A percentile compares a stretch with the other conserved stretches of the same genome.
These are phyloP conservation scores for Brassica balearica DNA, from an alignment of 441 rosid species.

Conservation along the genomic window DNA sequence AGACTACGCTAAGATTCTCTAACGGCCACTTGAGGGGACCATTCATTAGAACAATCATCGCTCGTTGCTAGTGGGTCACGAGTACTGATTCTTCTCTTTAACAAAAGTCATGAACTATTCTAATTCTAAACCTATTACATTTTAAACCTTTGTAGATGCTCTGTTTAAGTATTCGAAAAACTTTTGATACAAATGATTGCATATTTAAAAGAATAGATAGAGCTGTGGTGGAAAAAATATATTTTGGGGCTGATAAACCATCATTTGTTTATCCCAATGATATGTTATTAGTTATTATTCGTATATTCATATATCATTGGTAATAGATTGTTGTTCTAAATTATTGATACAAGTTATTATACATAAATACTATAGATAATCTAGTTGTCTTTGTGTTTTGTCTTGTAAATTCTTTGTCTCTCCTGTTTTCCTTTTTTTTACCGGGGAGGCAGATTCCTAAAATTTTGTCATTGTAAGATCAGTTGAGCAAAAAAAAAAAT, in stretches of 20 bases:
- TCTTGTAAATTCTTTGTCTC: too few relatives aligned
- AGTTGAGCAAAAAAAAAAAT: too few relatives aligned
- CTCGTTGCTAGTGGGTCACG: background rate
- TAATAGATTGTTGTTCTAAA: too few relatives aligned
- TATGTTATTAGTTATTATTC: background rate
- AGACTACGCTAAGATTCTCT: background rate
- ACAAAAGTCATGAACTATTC: background rate
- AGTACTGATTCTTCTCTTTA: background rate
- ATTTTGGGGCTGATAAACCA: background rate
- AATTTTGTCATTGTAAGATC: too few relatives aligned
- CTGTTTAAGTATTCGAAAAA: background rate
- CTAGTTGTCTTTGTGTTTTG: too few relatives aligned
- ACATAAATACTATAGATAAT: too few relatives aligned
- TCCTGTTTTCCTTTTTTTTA: too few relatives aligned
- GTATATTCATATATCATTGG: too few relatives aligned
- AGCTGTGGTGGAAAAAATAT: too few relatives aligned
- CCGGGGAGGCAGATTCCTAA: too few relatives aligned
- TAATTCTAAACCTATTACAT: background rate
- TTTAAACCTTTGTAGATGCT: background rate
- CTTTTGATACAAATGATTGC: background rate
- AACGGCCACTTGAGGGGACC: background rate
- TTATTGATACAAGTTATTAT: too few relatives aligned
- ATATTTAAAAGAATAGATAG: too few relatives aligned
- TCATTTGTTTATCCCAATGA: background rate
- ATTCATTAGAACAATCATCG: background rate